Base-by-base conservation (phyloP, 768 basidiomycete genomes). In the Boletus rubropictus region DNA sequence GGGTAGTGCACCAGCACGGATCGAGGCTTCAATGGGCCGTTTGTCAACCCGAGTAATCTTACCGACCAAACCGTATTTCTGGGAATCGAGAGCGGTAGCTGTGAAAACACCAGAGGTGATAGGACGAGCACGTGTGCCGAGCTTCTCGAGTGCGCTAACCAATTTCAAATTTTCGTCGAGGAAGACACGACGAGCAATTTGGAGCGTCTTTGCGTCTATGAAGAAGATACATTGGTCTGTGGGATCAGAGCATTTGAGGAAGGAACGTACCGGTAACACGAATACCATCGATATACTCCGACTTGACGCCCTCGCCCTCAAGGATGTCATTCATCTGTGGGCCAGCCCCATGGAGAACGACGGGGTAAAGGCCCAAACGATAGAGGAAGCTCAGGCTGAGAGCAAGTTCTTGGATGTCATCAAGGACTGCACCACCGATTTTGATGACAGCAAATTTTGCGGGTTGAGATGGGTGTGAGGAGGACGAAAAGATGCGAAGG, bases 361-460 rank as follows among this genome's bases (percentile, higher is more conserved):
- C 87, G 0, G 96, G 96, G 71, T 95, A 99, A n/a, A 99, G 79
- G 4, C 96, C 96, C 40, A 99, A 86, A 27, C 93, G 83, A 70
- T 95, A 95, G 49, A 99, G 75, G 75, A 98, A 99, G 69, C 91
- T 94, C 58, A 99, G 77, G 53, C 89, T 95, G 42, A 94, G 81
- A 5, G 94, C 93, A 39, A 99, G 82, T 55, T 97, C 94, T 53
- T 97, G 87, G 43, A 97, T 72, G 50, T 98, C 81, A 59, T 85
- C 87, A 6, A 99, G 77, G 35, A 98, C 94, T 7, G 90, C 95
- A 39, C 96, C 96, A 50, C 96, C 96, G 57, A 99, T 84, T 71
- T 99, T 99, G 76, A 99, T 85, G 50, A 99, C 96, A 32, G 92
- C 93, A 60, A 96, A 96, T 67, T 91, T 95, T 51, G 93, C 93